These are phyloP conservation scores for Apiotrichum siamense DNA, from an alignment of 1,284 basidiomycete species.

Conservation along the genomic window DNA sequence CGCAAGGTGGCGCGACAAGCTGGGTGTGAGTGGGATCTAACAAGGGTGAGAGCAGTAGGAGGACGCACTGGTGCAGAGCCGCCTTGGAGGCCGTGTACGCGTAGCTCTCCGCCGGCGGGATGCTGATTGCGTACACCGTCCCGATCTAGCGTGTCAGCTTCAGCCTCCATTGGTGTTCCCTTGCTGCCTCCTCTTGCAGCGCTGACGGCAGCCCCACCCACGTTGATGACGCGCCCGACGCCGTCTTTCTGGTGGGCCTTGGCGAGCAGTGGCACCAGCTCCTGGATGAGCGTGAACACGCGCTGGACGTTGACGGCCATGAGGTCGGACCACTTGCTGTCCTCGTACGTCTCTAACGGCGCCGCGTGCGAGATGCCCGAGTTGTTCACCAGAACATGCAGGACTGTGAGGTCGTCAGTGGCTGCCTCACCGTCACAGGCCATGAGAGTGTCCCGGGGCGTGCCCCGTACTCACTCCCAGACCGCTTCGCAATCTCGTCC, in stretches of 20 bases:
- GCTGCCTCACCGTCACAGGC: too few relatives aligned
- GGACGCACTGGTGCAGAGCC: conserved; percentile 40
- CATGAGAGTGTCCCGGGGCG: background rate
- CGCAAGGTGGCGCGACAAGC: conserved; percentile 48
- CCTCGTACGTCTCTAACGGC: conserved; percentile 55
- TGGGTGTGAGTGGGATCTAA: too few relatives aligned
- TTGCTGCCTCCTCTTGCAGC: too few relatives aligned
- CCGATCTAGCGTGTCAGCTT: conserved; percentile 55
- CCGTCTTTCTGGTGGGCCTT: conserved; percentile 52
- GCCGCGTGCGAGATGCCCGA: conserved; percentile 62
- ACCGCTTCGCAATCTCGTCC: conserved; percentile 50
- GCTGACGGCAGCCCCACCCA: conserved; percentile 44
- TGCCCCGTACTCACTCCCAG: conserved; percentile 34
- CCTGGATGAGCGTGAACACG: conserved; percentile 63
- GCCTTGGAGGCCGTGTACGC: conserved; percentile 63
- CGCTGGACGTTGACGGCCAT: conserved; percentile 61
- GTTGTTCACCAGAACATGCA: conserved; percentile 60
- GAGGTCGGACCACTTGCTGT: conserved; percentile 44
- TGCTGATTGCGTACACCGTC: conserved; percentile 56
- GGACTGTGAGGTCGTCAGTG: conserved; percentile 29
- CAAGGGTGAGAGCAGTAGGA: too few relatives aligned
- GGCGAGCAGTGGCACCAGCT: conserved; percentile 57
- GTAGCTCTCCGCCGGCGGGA: conserved; percentile 60
- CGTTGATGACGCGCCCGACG: conserved; percentile 57
- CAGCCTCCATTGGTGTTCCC: too few relatives aligned